These are phyloP conservation scores for Syzygium grande DNA, from an alignment of 345 rosid genomes.

Conservation along the genomic window DNA sequence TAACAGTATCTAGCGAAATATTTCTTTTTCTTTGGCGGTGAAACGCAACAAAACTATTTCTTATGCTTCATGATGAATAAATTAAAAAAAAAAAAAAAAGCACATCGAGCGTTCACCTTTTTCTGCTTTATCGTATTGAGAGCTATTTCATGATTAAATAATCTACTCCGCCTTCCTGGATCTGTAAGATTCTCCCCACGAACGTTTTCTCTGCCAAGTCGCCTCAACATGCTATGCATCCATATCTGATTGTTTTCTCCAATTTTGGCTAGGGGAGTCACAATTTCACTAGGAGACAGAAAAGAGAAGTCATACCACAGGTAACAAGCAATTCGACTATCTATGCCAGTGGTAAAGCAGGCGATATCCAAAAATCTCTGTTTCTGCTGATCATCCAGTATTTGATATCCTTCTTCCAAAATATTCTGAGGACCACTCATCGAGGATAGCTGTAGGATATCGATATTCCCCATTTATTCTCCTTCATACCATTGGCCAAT, in stretches of 20 bases:
- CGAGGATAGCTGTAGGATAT: no score
- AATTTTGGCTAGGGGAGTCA: neutral
- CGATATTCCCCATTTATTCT: no score
- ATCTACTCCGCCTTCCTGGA: neutral
- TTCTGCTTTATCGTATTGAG: neutral
- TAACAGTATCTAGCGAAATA: no score
- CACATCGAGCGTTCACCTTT: neutral
- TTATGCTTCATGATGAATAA: neutral
- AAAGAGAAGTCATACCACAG: accelerated
- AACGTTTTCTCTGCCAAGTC: neutral
- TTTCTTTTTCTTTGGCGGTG: neutral
- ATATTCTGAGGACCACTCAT: no score
- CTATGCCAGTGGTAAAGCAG: neutral
- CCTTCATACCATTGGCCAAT: neutral
- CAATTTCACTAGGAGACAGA: neutral
- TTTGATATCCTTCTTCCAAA: accelerated
- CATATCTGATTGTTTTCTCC: neutral
- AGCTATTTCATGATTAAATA: neutral
- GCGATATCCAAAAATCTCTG: neutral
- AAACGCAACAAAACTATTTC: neutral
- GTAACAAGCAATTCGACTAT: neutral
- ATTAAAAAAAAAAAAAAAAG: neutral
- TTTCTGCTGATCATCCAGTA: accelerated
- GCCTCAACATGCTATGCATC: neutral
- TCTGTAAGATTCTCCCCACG: neutral